Base-by-base conservation (phyloP, 345 rosid species). In the Linum lewisii region DNA sequence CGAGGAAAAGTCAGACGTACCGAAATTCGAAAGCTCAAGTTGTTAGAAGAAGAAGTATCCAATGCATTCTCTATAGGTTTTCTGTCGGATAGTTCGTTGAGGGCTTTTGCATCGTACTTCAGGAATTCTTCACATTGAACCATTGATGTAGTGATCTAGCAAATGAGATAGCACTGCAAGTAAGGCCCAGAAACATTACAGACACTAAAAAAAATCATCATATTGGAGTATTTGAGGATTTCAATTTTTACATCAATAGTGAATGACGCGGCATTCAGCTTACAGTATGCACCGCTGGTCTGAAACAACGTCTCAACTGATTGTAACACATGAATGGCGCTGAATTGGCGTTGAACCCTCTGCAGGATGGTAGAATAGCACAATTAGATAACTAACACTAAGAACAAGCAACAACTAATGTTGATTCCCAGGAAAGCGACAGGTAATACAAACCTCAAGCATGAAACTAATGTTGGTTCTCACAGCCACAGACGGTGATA, bases 321-420 rank as follows among this genome's bases (percentile, higher is more conserved):
- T 44, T 79, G 84, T 73, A 88, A 68, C 62, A 91, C 84, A 71
- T 86, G 69, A 3, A 81, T 21, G 37, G 96, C 95, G 77, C 85
- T 77, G 58, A 73, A 82, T 51, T 88, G 92, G 47, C 81, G 84
- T 61, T 76, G 84, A 50, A 88, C 72, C 57, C 93, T 84, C 95
- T 90, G 63, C 4, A 64, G 68, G 51, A 44, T 38, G 62, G 13
- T 8, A 36, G 45, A n/a, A 65, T 25, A 45, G 22, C 49, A 64
- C 59, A 2, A 10, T 47, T 32, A 55, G 54, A 47, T n/a, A 52
- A 21, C 14, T 3, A 5, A 61, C 19, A 26, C 11, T 5, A 24
- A 22, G 24, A 29, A 9, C 63, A 23, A 52, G 24, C 29, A 23
- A 19, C 36, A 38, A 21, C 22, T 18, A 22, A 29, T 29, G 34